Evolutionary conservation across 495 filamentous ascomycete genomes (phyloP), one percentile per base, ranked within the genome.

Genomic region (Lophiostoma macrostomum): DNA sequence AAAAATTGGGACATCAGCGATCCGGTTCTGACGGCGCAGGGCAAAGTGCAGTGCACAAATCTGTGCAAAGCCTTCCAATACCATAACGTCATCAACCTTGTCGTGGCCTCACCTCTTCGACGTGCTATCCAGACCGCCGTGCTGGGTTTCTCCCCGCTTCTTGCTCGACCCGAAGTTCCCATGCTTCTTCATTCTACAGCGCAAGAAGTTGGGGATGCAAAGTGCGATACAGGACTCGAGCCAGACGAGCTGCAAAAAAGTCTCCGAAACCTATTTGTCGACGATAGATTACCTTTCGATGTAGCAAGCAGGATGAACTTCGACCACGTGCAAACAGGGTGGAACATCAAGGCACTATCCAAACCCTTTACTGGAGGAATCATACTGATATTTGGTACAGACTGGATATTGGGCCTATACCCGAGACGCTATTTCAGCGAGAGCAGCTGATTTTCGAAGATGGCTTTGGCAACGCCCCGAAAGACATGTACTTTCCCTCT

Each of bases 51-150:
- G 79, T 95, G 90, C 71, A 65, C 61, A 2, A 66, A 71, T 3
- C 80, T 96, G 19, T 66, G 71, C 43, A 61, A 71, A 1, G 63
- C 42, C 22, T 96, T 95, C 68, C 86, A 87, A 10, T 61, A 74
- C 64, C 80, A 84, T 60, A 68, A 74, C 19, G 67, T 78, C 18
- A 69, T 91, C 65, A 82, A 83, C 2, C 76, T 91, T 40, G 73
- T 96, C 2, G 78, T 90, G 13, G 81, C 88, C 30, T 94, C 88
- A 0, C 91, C 91, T 1, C 76, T 96, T 36, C 83, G 85, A 20
- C 83, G 91, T 44, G 93, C 91, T 2, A 72, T 96, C 24, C 84
- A 87, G 66, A 95, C 91, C 0, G 80, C 85, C 5, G 74, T 95
- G 6, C 71, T 83, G 36, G 78, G 78, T 36, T 95, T 95, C 70